Evolutionary conservation across 176 grass and related monocot species (phyloP), one percentile per base, ranked within the genome.

Genomic region (Juncus effusus): DNA sequence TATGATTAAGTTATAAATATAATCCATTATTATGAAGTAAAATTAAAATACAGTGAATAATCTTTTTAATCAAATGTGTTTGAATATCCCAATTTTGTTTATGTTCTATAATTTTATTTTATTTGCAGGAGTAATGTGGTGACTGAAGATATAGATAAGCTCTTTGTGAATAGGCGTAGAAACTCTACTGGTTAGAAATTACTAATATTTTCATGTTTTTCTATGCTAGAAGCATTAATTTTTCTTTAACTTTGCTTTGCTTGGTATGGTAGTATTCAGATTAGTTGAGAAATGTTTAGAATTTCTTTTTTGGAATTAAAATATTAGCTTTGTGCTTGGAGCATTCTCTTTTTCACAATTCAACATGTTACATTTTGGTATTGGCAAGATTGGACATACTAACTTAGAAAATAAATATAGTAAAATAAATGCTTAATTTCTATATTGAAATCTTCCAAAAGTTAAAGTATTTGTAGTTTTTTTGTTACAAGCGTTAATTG

Each of bases 61-160:
- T 62, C 13, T 79, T 35, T 61, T 12, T 40, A 53, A 50, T 41
- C 16, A 55, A 3, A 41, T 58, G 37, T 76, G 40, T 67, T 65
- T 39, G n/a, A 11, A 36, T 41, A 51, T 51, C 12, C 16, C 36
- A 64, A 57, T 58, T 51, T 50, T 3, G 44, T 64, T 38, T 62
- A 50, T 19, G 28, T 69, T 37, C 12, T 65, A 39, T 40, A 2
- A 67, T 68, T 38, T 59, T 64, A 41, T 71, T 63, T 70, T 8
- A 36, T 69, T 84, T 59, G 16, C 82, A 99, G 88, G 88, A 93
- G 94, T 65, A 99, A 99, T 7, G 80, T 99, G 72, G 94, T 99
- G 56, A 99, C 94, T 4, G 94, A 99, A 93, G 94, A 99, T 42
- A 78, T 93, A 75, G 76, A 70, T 63, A 99, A 82, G 49, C 54